Evolutionary conservation across 2,329 filamentous ascomycete species (phyloP).

Genomic region (Colletotrichum sp.): DNA sequence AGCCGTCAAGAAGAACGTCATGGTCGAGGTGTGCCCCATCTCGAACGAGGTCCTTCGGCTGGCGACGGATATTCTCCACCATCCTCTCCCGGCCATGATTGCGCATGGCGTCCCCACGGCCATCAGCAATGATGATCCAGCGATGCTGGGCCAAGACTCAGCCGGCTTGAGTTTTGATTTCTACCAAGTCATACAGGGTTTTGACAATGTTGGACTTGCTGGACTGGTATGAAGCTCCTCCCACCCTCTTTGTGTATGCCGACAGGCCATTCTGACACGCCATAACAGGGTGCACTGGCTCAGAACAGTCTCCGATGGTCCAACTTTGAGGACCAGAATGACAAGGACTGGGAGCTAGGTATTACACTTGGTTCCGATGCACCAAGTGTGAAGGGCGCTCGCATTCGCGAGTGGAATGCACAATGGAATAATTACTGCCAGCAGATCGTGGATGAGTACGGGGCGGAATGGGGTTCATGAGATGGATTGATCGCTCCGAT

Average conservation of each 20-base stretch:
- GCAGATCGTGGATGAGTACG: conserved; percentile 82
- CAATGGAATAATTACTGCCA: conserved; percentile 91
- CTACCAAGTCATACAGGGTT: conserved; percentile 66
- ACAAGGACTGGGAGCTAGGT: conserved; percentile 73
- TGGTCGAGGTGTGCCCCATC: conserved; percentile 90
- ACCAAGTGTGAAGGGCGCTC: conserved; percentile 70
- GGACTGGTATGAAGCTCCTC: conserved; percentile 66
- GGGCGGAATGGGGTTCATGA: background rate
- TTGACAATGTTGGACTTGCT: conserved; percentile 83
- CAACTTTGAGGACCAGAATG: conserved; percentile 79
- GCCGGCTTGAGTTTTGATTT: background rate
- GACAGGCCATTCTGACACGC: background rate
- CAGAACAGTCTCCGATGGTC: conserved; percentile 95
- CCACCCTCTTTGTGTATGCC: background rate
- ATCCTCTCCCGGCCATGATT: conserved; percentile 53
- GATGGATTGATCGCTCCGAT: background rate
- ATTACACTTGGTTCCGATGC: conserved; percentile 78
- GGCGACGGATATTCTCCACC: background rate
- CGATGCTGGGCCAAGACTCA: conserved; percentile 64
- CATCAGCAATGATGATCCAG: conserved; percentile 90
- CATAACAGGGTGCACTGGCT: conserved; percentile 59
- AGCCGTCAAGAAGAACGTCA: conserved; percentile 85
- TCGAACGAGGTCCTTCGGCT: conserved; percentile 69
- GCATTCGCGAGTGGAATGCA: conserved; percentile 77
- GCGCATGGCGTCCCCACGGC: conserved; percentile 84